These are phyloP conservation scores for Cyclocybe cylindracea DNA, from an alignment of 768 basidiomycete genomes.

Conservation along the genomic window DNA sequence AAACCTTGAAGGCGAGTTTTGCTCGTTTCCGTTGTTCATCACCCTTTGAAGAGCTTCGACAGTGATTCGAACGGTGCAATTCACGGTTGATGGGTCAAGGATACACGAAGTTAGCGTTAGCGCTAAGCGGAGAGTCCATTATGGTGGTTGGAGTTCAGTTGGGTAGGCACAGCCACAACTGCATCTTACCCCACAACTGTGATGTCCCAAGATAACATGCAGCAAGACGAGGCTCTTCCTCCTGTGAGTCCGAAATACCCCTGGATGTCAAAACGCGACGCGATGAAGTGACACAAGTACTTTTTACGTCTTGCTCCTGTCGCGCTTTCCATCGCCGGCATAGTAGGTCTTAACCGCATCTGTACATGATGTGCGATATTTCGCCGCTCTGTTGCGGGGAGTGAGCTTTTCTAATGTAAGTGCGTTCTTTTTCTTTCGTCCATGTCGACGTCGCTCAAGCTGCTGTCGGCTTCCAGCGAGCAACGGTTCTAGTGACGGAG, in stretches of 20 bases:
- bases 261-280: background rate
- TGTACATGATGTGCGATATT: constrained; percentile 80
- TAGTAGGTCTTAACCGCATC: constrained; percentile 65
- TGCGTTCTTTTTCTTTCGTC: background rate
- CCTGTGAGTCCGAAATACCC: constrained; percentile 17
- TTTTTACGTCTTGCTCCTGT: background rate
- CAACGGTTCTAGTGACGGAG: constrained; percentile 69
- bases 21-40: too few species aligned
- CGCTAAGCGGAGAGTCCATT: too few species aligned
- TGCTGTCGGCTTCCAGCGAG: constrained; percentile 49
- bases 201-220: constrained; percentile 1
- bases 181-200: too few species aligned
- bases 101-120: too few species aligned
- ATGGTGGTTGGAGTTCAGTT: too few species aligned
- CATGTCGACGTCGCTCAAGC: background rate
- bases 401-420: constrained; percentile 81
- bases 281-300: constrained; percentile 12
- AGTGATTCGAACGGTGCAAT: too few species aligned
- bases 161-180: too few species aligned
- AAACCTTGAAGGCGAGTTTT: too few species aligned
- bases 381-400: constrained; percentile 76
- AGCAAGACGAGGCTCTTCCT: constrained; percentile 17
- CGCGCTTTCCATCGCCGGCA: background rate
- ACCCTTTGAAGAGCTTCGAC: too few species aligned
- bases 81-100: too few species aligned